A percentile compares a stretch with the other conserved stretches of the same genome.
Conservation (phyloP, 2,329 filamentous ascomycete genomes). For the Penicillium sp. region DNA sequence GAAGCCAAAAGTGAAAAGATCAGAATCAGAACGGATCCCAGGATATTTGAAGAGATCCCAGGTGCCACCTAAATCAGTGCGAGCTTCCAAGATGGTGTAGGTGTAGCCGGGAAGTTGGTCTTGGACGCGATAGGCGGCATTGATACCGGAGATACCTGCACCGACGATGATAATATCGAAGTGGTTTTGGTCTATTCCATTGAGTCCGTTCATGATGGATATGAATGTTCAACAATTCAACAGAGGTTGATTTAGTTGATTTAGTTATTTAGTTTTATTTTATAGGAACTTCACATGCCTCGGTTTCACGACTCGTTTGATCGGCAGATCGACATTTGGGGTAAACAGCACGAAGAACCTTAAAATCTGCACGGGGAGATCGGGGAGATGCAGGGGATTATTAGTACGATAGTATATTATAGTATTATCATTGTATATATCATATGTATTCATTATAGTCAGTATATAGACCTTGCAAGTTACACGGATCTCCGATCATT, state of each 20-base stretch:
- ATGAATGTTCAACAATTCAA: neutral
- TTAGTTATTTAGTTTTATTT: no score
- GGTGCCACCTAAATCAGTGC: conserved; percentile 67
- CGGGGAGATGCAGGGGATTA: neutral
- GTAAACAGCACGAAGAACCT: neutral
- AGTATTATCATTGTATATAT: neutral
- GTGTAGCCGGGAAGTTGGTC: conserved; percentile 53
- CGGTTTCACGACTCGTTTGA: conserved; percentile 11
- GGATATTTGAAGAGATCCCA: conserved; percentile 78
- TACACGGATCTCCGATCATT: neutral
- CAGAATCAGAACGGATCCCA: conserved; percentile 64
- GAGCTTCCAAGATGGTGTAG: conserved; percentile 67
- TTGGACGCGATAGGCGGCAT: conserved; percentile 69
- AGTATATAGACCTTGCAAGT: neutral
- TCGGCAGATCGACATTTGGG: neutral
- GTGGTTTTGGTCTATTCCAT: conserved; percentile 12
- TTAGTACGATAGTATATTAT: neutral
- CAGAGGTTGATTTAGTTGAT: neutral
- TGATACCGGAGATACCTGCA: conserved; percentile 73
- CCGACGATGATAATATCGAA: conserved; percentile 65
- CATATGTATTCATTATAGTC: neutral
- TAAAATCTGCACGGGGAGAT: neutral
- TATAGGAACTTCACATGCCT: conserved; percentile 19
- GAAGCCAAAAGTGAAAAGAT: conserved; percentile 64
- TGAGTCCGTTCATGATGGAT: neutral